Evolutionary conservation across 768 basidiomycete species (phyloP).

Genomic region (Podaxis rugospora): DNA sequence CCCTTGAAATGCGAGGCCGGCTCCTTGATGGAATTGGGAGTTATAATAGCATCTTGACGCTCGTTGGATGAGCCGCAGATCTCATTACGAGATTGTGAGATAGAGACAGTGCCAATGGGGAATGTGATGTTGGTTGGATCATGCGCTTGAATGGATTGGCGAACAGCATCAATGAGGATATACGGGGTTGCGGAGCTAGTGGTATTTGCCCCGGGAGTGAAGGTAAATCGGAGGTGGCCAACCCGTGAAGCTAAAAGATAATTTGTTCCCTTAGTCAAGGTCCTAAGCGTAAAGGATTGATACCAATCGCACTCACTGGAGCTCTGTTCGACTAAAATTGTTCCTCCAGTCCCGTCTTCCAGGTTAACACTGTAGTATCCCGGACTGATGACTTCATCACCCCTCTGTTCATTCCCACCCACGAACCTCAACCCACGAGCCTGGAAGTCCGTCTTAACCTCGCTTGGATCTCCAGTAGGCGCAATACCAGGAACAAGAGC

Average conservation of each 20-base stretch:
- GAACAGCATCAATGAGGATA: slow-evolving; percentile 62
- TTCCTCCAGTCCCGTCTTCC: slow-evolving; percentile 46
- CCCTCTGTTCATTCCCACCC: slow-evolving; percentile 55
- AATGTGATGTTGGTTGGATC: slow-evolving; percentile 41
- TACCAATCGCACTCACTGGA: slow-evolving; percentile 42
- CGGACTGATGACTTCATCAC: slow-evolving; percentile 45
- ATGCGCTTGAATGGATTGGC: slow-evolving; percentile 56
- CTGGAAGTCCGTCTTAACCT: background rate
- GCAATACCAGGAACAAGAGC: slow-evolving; percentile 55
- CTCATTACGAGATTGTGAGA: slow-evolving; percentile 25
- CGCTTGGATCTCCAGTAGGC: background rate
- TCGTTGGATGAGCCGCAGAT: slow-evolving; percentile 6
- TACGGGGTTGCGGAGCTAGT: slow-evolving; percentile 34
- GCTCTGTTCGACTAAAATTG: slow-evolving; percentile 52
- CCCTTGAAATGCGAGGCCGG: slow-evolving; percentile 40
- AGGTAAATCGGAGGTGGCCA: slow-evolving; percentile 71
- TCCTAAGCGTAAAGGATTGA: background rate
- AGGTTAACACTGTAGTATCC: slow-evolving; percentile 56
- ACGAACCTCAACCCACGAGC: slow-evolving; percentile 11
- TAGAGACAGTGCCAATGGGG: slow-evolving; percentile 45
- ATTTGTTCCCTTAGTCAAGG: background rate
- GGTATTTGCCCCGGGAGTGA: slow-evolving; percentile 26
- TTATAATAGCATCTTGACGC: slow-evolving; percentile 38
- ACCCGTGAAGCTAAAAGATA: slow-evolving; percentile 57
- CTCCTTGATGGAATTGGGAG: slow-evolving; percentile 40